Conservation (phyloP, 176 grass and related monocot species). For the Rhynchospora breviuscula region DNA sequence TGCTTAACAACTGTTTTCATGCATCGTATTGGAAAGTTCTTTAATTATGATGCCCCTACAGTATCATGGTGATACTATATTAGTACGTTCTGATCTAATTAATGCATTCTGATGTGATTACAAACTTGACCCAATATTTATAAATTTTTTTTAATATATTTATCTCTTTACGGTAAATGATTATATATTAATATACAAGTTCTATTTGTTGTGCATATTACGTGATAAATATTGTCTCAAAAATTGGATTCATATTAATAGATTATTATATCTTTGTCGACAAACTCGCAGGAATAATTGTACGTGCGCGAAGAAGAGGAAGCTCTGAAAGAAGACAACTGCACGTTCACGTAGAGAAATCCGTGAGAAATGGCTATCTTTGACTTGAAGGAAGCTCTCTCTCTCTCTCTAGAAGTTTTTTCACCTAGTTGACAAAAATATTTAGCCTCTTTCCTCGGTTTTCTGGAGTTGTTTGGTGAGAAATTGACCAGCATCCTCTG, state of each 20-base stretch:
- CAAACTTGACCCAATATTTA: background rate
- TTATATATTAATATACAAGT: no score
- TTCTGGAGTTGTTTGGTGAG: background rate
- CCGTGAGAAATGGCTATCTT: background rate
- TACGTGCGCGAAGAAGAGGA: background rate
- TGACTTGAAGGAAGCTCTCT: background rate
- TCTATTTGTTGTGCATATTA: no score
- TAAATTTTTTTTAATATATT: no score
- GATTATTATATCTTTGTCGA: background rate
- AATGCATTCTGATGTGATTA: background rate
- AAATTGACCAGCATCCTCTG: no score
- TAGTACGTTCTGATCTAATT: background rate
- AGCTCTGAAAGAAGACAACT: background rate
- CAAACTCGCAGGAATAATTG: background rate
- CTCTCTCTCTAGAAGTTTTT: background rate
- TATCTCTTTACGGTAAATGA: no score
- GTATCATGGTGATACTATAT: background rate
- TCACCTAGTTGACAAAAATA: background rate
- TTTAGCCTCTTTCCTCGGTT: background rate
- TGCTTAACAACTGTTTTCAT: constrained; percentile 14
- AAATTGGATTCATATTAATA: no score
- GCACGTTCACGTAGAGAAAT: background rate
- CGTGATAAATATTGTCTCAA: no score
- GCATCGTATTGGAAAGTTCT: background rate
- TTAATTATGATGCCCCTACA: background rate